These are phyloP conservation scores for Umbilicus rupestris DNA, from an alignment of 164 flowering plant genomes.

Conservation along the genomic window DNA sequence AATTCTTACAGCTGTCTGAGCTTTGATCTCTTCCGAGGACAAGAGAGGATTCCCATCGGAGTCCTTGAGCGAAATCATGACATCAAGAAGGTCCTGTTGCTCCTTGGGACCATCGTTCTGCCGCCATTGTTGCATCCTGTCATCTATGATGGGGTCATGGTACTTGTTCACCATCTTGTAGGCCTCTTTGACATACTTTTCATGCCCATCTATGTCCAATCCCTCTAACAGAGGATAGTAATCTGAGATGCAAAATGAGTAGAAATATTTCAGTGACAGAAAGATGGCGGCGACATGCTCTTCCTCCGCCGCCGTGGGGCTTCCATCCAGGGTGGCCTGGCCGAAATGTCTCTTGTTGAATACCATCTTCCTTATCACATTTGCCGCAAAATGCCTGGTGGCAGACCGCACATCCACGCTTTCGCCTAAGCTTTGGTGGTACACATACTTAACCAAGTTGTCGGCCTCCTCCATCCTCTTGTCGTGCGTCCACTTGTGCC, in stretches of 20 bases:
- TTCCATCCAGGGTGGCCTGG: constrained; percentile 9
- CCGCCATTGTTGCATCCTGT: constrained; percentile 20
- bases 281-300: constrained; percentile 17
- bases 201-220: constrained; percentile 24
- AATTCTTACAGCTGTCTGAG: constrained; percentile 18
- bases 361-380: constrained; percentile 18
- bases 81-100: constrained; percentile 23
- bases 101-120: constrained; percentile 1
- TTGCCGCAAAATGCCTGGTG: constrained; percentile 14
- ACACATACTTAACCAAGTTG: constrained; percentile 15
- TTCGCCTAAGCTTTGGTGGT: constrained; percentile 7
- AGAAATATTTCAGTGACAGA: constrained; percentile 8
- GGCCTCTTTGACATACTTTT: constrained; percentile 17
- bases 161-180: constrained; percentile 10
- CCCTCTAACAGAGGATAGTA: constrained; percentile 17
- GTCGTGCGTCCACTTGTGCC: constrained; percentile 12
- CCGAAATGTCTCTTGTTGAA: constrained; percentile 20
- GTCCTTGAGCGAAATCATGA: constrained; percentile 18
- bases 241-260: constrained; percentile 18
- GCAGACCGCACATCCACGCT: constrained; percentile 16
- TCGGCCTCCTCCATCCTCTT: constrained; percentile 24
- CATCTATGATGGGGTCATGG: constrained; percentile 19
- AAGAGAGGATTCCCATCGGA: constrained; percentile 14
- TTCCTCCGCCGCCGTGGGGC: constrained; percentile 17
- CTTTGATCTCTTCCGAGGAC: constrained; percentile 18